Evolutionary conservation across 2,329 filamentous ascomycete genomes (phyloP).

Genomic region (Talaromyces rugulosus): DNA sequence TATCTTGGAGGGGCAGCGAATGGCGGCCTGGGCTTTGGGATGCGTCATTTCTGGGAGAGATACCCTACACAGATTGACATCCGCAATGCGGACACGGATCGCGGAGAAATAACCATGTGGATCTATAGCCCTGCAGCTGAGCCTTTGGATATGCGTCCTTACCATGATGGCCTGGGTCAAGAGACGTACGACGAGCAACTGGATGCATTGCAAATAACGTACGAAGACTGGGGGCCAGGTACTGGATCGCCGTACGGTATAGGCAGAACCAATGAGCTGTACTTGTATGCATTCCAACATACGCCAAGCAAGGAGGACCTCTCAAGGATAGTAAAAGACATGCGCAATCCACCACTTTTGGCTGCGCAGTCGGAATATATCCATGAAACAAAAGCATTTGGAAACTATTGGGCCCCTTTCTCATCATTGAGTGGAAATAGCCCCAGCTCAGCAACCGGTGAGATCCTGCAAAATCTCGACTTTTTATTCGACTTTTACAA

Average conservation of each 20-base stretch:
- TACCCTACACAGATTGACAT: constrained; percentile 59
- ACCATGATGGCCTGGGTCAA: constrained; percentile 55
- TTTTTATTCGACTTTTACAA: constrained; percentile 56
- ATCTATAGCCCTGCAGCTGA: constrained; percentile 55
- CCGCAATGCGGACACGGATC: constrained; percentile 46
- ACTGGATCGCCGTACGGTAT: constrained; percentile 57
- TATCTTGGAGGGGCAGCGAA: constrained; percentile 56
- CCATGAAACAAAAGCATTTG: constrained; percentile 50
- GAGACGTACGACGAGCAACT: constrained; percentile 56
- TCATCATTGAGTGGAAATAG: constrained; percentile 21
- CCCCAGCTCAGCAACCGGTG: constrained; percentile 24
- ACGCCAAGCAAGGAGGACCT: constrained; percentile 51
- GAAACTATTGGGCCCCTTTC: constrained; percentile 51
- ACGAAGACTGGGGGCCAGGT: constrained; percentile 57
- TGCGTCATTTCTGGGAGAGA: constrained; percentile 61
- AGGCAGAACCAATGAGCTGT: constrained; percentile 55
- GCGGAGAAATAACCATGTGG: constrained; percentile 56
- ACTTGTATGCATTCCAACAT: constrained; percentile 48
- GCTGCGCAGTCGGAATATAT: constrained; percentile 48
- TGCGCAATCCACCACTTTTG: constrained; percentile 52
- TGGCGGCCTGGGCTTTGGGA: constrained; percentile 57
- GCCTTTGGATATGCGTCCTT: constrained; percentile 55
- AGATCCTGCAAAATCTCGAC: constrained; percentile 52
- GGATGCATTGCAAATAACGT: constrained; percentile 59
- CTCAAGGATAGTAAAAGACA: constrained; percentile 40